Evolutionary conservation across 2,329 filamentous ascomycete genomes (phyloP), one percentile per base, ranked within the genome.

Genomic region (Ilyonectria robusta): DNA sequence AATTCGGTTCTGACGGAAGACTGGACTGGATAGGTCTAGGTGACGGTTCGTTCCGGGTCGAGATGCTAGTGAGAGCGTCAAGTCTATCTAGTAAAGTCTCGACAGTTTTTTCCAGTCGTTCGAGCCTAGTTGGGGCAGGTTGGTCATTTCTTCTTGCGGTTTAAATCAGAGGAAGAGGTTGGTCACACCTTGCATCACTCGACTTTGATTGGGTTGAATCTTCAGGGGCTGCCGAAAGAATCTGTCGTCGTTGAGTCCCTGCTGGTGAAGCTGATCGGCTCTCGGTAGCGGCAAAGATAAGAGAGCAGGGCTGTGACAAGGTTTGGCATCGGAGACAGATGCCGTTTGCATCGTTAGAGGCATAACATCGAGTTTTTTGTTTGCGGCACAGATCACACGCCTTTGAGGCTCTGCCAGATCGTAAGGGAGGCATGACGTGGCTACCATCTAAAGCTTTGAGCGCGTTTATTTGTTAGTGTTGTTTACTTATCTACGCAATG

Each of bases 291-390:
- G 33, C 6, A 11, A 31, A 33, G 9, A 59, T 44, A 1, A 77
- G 56, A 4, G 75, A 77, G 11, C 75, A 77, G 1, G 37, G 26
- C 19, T 71, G 72, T 3, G 70, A 68, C 7, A 77, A 51, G 2
- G 75, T 77, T 31, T 69, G 53, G 31, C 75, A 77, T 2, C 75
- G 74, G 2, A 77, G 66, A 46, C 75, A 77, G 9, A 65, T 55
- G 6, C 68, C 69, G 2, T 31, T 47, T 4, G 58, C 40, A n/a
- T 50, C 50, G 0, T 58, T 35, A 0, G 70, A 72, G 2, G 68
- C 60, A 19, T 77, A 77, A 44, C 75, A 77, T 9, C 75, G 65
- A 15, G 75, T 76, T 58, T 77, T 77, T 51, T 73, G 60, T 26
- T 68, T 72, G 42, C 71, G 75, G 19, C 75, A 77, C 1, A 70